Base-by-base conservation (phyloP, 192 early-diverging fungal genomes). In the Umbelopsis vinacea region DNA sequence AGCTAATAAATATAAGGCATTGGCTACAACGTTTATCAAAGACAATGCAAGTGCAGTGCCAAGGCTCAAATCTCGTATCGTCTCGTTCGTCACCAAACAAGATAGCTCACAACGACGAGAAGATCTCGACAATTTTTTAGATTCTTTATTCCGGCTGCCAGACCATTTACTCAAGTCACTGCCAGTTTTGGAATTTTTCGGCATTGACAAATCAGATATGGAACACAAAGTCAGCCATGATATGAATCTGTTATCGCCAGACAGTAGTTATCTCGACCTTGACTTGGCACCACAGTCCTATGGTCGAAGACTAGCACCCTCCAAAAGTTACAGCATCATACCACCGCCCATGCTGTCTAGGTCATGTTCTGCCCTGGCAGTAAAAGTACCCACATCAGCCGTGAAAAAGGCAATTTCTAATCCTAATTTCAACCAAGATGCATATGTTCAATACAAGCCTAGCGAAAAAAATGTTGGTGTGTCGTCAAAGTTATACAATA, bases 111-210 rank as follows among this genome's bases (percentile, higher is more conserved):
- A 78, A 45, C 72, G 73, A 26, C 52, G 68, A 45, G 63, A 69
- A 52, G 77, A 78, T 24, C 45, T 78, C 23, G 63, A 78, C 22
- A 69, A 47, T n/a, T 78, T 78, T 63, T 23, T 78, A 37, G 29
- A 71, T 17, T 19, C 67, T 45, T 38, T 78, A 6, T 71, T 78
- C 50, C 57, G 66, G 52, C 46, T 70, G 52, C 69, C 72, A 11
- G 10, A 52, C 15, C 15, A 46, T 22, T 47, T 74, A 26, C 70
- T 66, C 19, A 57, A 74, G n/a, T 71, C 77, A 14, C 50, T 67
- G 24, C 12, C 74, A 24, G 77, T 78, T 46, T 45, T 74, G 11
- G 77, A 78, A 33, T 78, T 78, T 52, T 78, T 78, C 70, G 69
- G 69, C 19, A 40, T 68, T 10, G 50, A 77, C 21, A 77, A 73